phyloP scores from a whole-genome alignment of 371 early-diverging fungal genomes.

The Mucor circinelloides region DNA sequence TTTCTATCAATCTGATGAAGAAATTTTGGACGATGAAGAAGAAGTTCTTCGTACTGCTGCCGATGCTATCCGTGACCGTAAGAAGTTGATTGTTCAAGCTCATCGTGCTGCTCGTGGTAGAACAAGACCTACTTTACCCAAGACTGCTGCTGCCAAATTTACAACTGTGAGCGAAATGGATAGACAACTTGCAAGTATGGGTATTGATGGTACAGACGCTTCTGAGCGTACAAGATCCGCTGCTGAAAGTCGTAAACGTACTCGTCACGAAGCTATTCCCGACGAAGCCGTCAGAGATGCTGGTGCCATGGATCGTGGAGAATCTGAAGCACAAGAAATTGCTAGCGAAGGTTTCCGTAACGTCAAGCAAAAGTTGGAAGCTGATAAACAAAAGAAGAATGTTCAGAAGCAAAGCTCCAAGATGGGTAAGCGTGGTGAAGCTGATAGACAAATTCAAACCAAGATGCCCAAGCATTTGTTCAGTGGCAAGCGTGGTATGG shows the following conservation, averaged over 20 bases:
- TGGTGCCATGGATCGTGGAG: slow-evolving; percentile 55
- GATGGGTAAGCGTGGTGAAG: slow-evolving; percentile 89
- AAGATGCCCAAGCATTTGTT: slow-evolving; percentile 99
- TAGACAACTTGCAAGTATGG: slow-evolving; percentile 61
- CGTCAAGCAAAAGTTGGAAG: slow-evolving; percentile 69
- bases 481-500: slow-evolving; percentile 87
- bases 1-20: slow-evolving; percentile 87
- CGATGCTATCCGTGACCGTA: slow-evolving; percentile 82
- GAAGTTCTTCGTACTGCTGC: slow-evolving; percentile 80
- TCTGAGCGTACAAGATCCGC: slow-evolving; percentile 57
- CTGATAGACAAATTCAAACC: slow-evolving; percentile 85
- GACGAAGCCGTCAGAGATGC: slow-evolving; percentile 64
- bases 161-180: slow-evolving; percentile 60
- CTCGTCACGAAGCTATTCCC: slow-evolving; percentile 70
- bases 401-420: slow-evolving; percentile 74
- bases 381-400: slow-evolving; percentile 75
- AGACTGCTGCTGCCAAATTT: slow-evolving; percentile 53
- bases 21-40: slow-evolving; percentile 74
- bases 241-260: slow-evolving; percentile 65
- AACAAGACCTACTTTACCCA: slow-evolving; percentile 67
- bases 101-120: slow-evolving; percentile 73
- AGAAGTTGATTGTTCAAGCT: slow-evolving; percentile 77
- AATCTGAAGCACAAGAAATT: slow-evolving; percentile 60
- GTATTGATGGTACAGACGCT: slow-evolving; percentile 58
- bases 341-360: slow-evolving; percentile 78